Evolutionary conservation across 2,329 filamentous ascomycete genomes (phyloP), one percentile per base, ranked within the genome.

Genomic region (Colletotrichum sp.): DNA sequence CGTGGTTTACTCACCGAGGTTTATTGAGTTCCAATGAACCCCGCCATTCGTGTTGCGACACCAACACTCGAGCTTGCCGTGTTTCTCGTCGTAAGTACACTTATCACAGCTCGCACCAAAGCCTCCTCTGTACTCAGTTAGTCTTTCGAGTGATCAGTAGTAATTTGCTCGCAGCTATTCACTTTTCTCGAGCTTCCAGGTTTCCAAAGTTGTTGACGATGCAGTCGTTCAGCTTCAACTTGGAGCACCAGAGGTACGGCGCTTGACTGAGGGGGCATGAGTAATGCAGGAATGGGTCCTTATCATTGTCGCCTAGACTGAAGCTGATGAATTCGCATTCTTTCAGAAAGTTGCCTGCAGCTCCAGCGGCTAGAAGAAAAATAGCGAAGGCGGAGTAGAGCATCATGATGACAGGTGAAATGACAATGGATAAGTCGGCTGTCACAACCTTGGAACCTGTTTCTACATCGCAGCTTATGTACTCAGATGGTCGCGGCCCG

Each of bases 201-300:
- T n/a, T 30, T 12, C 64, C 64, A 8, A 12, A 13, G 26, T 55
- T 44, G 8, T 67, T 67, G 16, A 52, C 64, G n/a, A 67, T 22
- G 39, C 64, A 67, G 64, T 67, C 64, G 26, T 52, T 67, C 10
- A 67, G 39, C 39, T 48, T 52, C 36, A 67, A 52, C 39, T 52
- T 67, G 26, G 64, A 67, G 64, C 64, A 67, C 64, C 26, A 52
- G 22, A 67, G 22, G n/a, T 52, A 67, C 24, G 64, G 64, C 16
- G 64, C 24, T 5, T 52, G 13, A 5, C n/a, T 52, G 18, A 52
- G 26, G 3, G 64, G 64, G 6, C 39, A 67, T 30, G 64, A 55
- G 64, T 67, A 55, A 32, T 67, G 64, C 16, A 67, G 8, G 26
- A 52, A 67, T 8, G 64, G 64, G 64, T 67, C 36, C 8, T 16